phyloP scores from a whole-genome alignment of 805 yeast genomes.

The Candida taoyuanica region DNA sequence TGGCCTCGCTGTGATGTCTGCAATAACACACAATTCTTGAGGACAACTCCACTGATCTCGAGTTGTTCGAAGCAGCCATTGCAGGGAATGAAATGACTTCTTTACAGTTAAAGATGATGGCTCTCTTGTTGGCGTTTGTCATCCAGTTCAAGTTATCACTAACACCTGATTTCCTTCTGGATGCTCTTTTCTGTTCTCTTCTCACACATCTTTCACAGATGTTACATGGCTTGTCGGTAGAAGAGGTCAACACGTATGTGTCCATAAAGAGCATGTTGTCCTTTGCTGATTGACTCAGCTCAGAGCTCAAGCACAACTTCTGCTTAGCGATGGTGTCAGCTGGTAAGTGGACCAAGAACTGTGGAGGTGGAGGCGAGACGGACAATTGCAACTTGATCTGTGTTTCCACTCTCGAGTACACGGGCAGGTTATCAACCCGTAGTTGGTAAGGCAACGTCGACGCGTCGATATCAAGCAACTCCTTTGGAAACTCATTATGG shows the following conservation, averaged over 20 bases:
- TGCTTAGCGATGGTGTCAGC: conserved; percentile 85
- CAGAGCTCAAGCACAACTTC: conserved; percentile 57
- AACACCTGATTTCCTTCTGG: conserved; percentile 81
- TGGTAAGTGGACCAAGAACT: conserved; percentile 72
- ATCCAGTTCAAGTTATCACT: conserved; percentile 76
- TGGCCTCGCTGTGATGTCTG: conserved; percentile 87
- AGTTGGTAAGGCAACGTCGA: conserved; percentile 40
- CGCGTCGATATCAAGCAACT: conserved; percentile 26
- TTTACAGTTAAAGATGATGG: conserved; percentile 86
- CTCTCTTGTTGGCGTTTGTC: conserved; percentile 68
- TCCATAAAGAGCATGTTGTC: conserved; percentile 64
- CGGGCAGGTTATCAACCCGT: conserved; percentile 60
- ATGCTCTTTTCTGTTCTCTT: conserved; percentile 90
- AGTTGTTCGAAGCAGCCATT: conserved; percentile 32
- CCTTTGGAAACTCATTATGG: conserved; percentile 24
- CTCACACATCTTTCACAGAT: conserved; percentile 87
- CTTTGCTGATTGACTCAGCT: conserved; percentile 42
- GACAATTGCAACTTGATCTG: conserved; percentile 76
- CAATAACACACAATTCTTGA: conserved; percentile 92
- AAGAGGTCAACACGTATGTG: conserved; percentile 70
- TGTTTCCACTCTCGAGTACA: conserved; percentile 88
- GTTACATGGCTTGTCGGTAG: conserved; percentile 49
- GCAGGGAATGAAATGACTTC: conserved; percentile 76
- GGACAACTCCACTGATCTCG: conserved; percentile 42
- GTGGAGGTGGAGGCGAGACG: conserved; percentile 73